Conservation (phyloP, 495 filamentous ascomycete species). For the Pyronema domesticum region DNA sequence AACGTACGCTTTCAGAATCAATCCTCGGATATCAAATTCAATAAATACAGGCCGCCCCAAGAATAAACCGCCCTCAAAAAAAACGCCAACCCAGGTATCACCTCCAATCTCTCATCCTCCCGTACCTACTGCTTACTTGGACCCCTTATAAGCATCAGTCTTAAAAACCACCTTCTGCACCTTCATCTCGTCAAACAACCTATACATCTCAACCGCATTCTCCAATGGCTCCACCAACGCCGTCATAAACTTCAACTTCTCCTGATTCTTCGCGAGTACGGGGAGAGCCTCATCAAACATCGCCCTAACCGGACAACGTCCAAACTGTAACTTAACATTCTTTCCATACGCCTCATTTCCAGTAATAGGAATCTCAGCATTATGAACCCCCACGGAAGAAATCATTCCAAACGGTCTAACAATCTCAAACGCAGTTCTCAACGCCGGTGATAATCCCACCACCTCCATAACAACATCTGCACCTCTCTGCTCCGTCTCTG, state of each 20-base stretch:
- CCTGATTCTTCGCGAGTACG: slow-evolving; percentile 38
- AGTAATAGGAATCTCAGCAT: slow-evolving; percentile 76
- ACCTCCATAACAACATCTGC: slow-evolving; percentile 88
- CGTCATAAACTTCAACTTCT: slow-evolving; percentile 54
- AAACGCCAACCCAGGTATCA: no score
- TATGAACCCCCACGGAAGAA: slow-evolving; percentile 82
- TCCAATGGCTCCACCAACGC: slow-evolving; percentile 83
- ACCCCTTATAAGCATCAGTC: not conserved
- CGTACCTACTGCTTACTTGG: no score
- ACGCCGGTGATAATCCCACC: slow-evolving; percentile 66
- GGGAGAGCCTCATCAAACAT: slow-evolving; percentile 64
- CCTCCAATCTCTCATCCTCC: no score
- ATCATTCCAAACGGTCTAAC: slow-evolving; percentile 77
- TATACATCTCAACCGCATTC: slow-evolving; percentile 72
- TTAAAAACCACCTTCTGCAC: slow-evolving; percentile 65
- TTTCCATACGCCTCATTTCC: slow-evolving; percentile 69
- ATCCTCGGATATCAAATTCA: no score
- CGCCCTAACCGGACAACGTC: slow-evolving; percentile 75
- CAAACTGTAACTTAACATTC: slow-evolving; percentile 84
- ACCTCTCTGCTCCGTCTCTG: slow-evolving; percentile 64
- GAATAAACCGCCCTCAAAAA: no score
- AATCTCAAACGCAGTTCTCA: slow-evolving; percentile 70
- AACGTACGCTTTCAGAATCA: no score
- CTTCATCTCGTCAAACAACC: slow-evolving; percentile 82
- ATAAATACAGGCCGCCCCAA: no score